These are phyloP conservation scores for Neoarthrinium moseri DNA, from an alignment of 2,329 filamentous ascomycete species.

Conservation along the genomic window DNA sequence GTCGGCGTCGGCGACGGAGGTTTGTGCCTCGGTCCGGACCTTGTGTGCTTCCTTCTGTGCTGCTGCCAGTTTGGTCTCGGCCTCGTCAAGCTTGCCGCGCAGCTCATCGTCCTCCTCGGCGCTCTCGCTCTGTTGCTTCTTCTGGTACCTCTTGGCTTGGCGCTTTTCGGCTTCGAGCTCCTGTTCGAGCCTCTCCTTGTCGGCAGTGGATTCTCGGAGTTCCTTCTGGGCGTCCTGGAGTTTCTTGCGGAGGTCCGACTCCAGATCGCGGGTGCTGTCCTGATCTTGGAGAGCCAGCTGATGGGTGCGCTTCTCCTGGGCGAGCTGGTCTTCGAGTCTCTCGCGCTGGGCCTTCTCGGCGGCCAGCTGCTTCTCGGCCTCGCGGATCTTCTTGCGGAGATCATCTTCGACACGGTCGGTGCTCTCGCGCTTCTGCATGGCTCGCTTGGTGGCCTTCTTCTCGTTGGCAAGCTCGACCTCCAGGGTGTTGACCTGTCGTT, in stretches of 20 bases:
- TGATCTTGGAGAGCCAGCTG: conserved; percentile 28
- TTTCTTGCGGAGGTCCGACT: conserved; percentile 31
- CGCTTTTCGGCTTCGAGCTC: conserved; percentile 31
- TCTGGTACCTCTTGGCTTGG: conserved; percentile 25
- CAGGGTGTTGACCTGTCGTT: conserved; percentile 73
- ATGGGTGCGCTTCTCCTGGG: conserved; percentile 27
- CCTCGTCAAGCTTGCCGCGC: conserved; percentile 26
- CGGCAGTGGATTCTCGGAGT: conserved; percentile 26
- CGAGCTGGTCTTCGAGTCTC: conserved; percentile 30
- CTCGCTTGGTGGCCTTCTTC: conserved; percentile 65
- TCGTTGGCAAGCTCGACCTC: conserved; percentile 84
- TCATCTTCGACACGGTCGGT: conserved; percentile 38
- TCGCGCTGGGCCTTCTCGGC: conserved; percentile 29
- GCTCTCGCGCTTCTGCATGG: conserved; percentile 42
- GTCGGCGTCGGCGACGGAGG: conserved; percentile 59
- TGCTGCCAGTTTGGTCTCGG: conserved; percentile 27
- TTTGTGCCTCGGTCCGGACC: conserved; percentile 44
- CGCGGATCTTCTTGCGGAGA: conserved; percentile 39
- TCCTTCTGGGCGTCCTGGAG: conserved; percentile 27
- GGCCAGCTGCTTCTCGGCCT: conserved; percentile 29
- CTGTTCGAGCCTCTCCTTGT: conserved; percentile 31
- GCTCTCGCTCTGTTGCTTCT: conserved; percentile 15
- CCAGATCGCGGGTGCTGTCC: conserved; percentile 26
- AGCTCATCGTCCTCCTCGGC: conserved; percentile 24
- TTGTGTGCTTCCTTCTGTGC: conserved; percentile 48